Evolutionary conservation across 257 asterid genomes (phyloP), one percentile per base, ranked within the genome.

Genomic region (Solanum medicagineum): DNA sequence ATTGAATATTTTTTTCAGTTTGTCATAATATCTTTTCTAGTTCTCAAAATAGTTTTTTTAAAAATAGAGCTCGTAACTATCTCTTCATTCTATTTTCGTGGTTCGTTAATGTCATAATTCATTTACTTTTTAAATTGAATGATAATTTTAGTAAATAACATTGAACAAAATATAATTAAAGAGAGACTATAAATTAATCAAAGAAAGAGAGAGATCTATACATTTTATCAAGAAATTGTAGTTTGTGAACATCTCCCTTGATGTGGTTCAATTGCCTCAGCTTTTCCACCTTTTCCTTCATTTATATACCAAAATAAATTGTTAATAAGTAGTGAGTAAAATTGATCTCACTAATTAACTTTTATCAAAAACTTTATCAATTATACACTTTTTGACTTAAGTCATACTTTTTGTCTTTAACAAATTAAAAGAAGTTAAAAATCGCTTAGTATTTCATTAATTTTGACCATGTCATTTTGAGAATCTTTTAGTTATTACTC

Each of bases 241-340:
- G 53, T 87, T 92, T 93, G 90, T 86, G 87, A 36, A 40, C 29
- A 1, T 94, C 93, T 51, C 91, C 89, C 49, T 81, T 85, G 20
- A 90, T 87, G 59, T 91, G 90, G 81, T 54, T 81, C 53, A 94
- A 87, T 15, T 87, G 86, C 83, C 85, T 29, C 81, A 93, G 22
- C 89, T 89, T 94, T 88, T 84, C 92, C 89, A 90, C 0, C 87
- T 92, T 94, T 32, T 26, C 87, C 96, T 94, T 62, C 88, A 90
- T 71, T 80, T 29, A 84, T 7, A 14, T n/a, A 51, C 29, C 69
- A 16, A 26, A n/a, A 13, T n/a, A 1, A 59, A 19, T 29, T n/a
- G 14, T 56, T 56, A 47, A 1, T 45, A 44, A 45, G 13, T 74
- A 13, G 14, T 45, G 13, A 5, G 8, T 10, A 47, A 47, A 42